A percentile compares a stretch with the other conserved stretches of the same genome.
Conservation (phyloP, 192 early-diverging fungal species). For the Ambispora gerdemannii region DNA sequence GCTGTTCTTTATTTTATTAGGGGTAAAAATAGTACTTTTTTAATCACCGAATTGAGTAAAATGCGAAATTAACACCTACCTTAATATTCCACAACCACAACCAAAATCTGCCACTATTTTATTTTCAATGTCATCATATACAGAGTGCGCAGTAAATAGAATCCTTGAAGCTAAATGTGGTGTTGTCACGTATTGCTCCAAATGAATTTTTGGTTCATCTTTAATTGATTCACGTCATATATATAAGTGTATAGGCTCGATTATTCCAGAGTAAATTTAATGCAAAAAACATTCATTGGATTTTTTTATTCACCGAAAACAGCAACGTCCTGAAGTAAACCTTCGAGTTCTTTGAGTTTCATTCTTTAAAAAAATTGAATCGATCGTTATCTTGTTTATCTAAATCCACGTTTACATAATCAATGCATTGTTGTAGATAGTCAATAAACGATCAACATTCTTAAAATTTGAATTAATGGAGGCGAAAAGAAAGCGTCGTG, state of each 20-base stretch:
- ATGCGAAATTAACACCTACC: constrained; percentile 32
- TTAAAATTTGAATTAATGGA: too few species aligned
- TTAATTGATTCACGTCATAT: constrained; percentile 3
- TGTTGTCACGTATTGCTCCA: constrained; percentile 79
- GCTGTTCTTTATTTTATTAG: constrained; percentile 9
- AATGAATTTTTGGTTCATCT: constrained; percentile 66
- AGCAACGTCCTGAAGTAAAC: constrained; percentile 57
- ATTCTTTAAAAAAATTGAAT: constrained; percentile 42
- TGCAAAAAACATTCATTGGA: neutral
- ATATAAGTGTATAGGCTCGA: neutral
- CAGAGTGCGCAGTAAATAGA: constrained; percentile 69
- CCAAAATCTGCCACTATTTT: constrained; percentile 73
- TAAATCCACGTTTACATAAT: too few species aligned
- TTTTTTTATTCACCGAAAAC: constrained; percentile 61
- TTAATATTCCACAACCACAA: constrained; percentile 74
- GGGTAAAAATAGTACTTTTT: neutral
- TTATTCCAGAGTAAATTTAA: neutral
- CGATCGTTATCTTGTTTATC: too few species aligned
- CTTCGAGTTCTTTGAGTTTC: constrained; percentile 73
- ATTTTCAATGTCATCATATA: constrained; percentile 70
- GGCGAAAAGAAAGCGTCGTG: too few species aligned
- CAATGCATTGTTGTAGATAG: too few species aligned
- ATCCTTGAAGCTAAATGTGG: constrained; percentile 72
- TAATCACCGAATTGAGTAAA: neutral
- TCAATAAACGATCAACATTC: too few species aligned